Conservation (phyloP, 2,329 filamentous ascomycete species). For the Claviceps sorghi region DNA sequence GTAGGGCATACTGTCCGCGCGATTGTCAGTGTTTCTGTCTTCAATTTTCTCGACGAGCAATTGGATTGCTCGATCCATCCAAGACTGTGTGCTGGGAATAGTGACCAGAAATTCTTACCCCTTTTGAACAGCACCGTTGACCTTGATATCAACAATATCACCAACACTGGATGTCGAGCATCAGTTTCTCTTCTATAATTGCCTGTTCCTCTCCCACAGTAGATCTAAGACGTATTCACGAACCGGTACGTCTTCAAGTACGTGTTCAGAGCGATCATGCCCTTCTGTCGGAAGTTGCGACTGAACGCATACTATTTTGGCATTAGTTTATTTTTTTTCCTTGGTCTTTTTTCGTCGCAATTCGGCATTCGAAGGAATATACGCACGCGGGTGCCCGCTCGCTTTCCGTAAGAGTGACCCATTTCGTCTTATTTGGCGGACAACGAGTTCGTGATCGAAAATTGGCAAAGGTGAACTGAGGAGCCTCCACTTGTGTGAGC, state of each 20-base stretch:
- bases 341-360: slow-evolving; percentile 12
- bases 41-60: background rate
- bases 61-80: background rate
- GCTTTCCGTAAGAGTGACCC: slow-evolving; percentile 79
- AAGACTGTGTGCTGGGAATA: background rate
- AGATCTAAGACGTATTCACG: slow-evolving; percentile 9
- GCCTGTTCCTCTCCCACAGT: background rate
- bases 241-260: slow-evolving; percentile 90
- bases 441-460: slow-evolving; percentile 27
- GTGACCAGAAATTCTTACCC: slow-evolving; percentile 48
- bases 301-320: slow-evolving; percentile 68
- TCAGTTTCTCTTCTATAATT: slow-evolving; percentile 24
- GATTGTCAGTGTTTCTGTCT: slow-evolving; percentile 18
- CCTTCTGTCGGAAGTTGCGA: slow-evolving; percentile 87
- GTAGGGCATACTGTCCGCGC: slow-evolving; percentile 68
- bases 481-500: slow-evolving; percentile 17
- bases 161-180: slow-evolving; percentile 52
- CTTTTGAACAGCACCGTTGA: slow-evolving; percentile 97
- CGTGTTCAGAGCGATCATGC: slow-evolving; percentile 82
- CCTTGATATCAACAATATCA: slow-evolving; percentile 97
- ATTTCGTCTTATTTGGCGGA: slow-evolving; percentile 45
- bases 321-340: slow-evolving; percentile 5
- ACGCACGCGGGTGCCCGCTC: slow-evolving; percentile 71
- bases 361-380: slow-evolving; percentile 13
- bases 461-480: slow-evolving; percentile 22